Evolutionary conservation across 331 rosid genomes (phyloP).

Genomic region (Malus hybrid): DNA sequence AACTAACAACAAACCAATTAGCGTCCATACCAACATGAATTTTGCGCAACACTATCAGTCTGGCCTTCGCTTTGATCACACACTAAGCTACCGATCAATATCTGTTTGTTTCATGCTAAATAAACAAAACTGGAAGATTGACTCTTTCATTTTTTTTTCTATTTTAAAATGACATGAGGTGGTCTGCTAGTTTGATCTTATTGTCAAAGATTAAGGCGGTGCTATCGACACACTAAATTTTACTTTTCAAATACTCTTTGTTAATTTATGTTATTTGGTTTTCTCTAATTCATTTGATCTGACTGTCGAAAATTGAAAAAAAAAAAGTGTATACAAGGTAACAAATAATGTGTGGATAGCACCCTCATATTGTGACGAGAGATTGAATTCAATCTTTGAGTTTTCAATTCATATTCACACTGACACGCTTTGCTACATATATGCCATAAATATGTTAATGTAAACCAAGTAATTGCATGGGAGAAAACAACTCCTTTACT

Average conservation of each 20-base stretch:
- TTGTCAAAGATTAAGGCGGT: too few species aligned
- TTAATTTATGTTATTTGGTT: too few species aligned
- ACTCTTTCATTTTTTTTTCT: neutral
- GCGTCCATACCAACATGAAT: too few species aligned
- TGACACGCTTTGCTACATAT: neutral
- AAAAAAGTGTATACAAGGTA: too few species aligned
- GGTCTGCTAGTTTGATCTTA: neutral
- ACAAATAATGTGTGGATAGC: too few species aligned
- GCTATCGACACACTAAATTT: too few species aligned
- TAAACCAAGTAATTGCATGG: slow-evolving; percentile 45
- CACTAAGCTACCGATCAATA: neutral
- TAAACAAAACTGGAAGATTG: neutral
- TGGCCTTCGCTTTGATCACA: slow-evolving; percentile 14
- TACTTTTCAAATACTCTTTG: rapidly evolving
- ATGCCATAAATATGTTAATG: slow-evolving; percentile 10
- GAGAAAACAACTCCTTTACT: slow-evolving; percentile 47
- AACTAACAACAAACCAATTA: too few species aligned
- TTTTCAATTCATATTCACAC: slow-evolving; percentile 12
- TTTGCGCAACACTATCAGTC: neutral
- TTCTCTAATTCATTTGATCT: too few species aligned
- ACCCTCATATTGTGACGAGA: too few species aligned
- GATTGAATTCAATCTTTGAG: neutral
- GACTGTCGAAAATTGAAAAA: too few species aligned
- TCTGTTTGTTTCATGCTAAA: neutral
- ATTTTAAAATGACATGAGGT: too few species aligned